phyloP scores from a whole-genome alignment of 208 protist species.

The Novymonas esmeraldas region DNA sequence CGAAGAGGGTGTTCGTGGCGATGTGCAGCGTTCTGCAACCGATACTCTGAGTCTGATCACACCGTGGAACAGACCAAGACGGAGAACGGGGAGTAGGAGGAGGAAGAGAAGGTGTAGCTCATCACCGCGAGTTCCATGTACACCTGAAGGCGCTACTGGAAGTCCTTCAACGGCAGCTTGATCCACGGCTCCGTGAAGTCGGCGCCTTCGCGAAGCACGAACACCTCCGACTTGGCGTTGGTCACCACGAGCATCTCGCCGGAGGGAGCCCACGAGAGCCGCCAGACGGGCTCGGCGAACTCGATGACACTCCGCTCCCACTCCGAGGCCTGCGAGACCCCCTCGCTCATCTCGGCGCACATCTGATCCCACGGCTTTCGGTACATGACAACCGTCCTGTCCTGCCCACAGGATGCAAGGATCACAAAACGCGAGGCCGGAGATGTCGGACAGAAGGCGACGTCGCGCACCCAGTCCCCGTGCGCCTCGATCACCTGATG shows the following conservation, averaged over 20 bases:
- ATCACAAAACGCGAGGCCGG: conserved; percentile 55
- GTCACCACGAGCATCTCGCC: conserved; percentile 80
- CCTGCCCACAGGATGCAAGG: conserved; percentile 72
- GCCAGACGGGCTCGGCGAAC: conserved; percentile 78
- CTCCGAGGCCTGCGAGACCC: conserved; percentile 26
- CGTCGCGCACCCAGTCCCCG: conserved; percentile 77
- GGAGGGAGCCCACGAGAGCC: conserved; percentile 78
- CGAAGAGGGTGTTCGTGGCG: too few relatives aligned
- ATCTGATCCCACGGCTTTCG: conserved; percentile 82
- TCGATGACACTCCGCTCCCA: conserved; percentile 73
- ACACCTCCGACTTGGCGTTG: conserved; percentile 65
- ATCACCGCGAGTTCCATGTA: too few relatives aligned
- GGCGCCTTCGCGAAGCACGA: conserved; percentile 64
- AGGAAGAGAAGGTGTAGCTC: conserved; percentile 8
- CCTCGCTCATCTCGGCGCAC: conserved; percentile 17
- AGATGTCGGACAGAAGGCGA: conserved; percentile 74
- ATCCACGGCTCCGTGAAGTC: conserved; percentile 85
- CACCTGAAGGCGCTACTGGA: too few relatives aligned
- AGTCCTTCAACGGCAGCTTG: conserved; percentile 71
- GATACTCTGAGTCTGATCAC: too few relatives aligned
- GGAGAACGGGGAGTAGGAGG: too few relatives aligned
- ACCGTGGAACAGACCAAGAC: too few relatives aligned
- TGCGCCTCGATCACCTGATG: conserved; percentile 53
- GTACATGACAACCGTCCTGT: conserved; percentile 75
- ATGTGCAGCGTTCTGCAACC: too few relatives aligned